These are phyloP conservation scores for Fusarium newnesense DNA, from an alignment of 2,329 filamentous ascomycete species.

Conservation along the genomic window DNA sequence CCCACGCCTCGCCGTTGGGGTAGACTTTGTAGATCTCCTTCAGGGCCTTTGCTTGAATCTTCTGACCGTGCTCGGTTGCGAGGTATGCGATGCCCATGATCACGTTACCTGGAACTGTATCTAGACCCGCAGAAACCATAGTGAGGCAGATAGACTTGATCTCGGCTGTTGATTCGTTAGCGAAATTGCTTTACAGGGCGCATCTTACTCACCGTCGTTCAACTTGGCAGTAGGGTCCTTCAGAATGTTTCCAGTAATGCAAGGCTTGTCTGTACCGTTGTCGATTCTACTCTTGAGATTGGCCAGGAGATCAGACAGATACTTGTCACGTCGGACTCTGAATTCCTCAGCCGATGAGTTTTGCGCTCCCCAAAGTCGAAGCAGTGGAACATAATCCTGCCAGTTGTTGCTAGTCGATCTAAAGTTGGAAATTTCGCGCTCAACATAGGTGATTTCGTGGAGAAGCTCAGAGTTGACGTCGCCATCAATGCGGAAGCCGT, in stretches of 20 bases:
- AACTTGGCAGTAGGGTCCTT: conserved; percentile 59
- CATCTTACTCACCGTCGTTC: conserved; percentile 45
- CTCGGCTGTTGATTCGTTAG: conserved; percentile 64
- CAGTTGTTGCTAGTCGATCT: conserved; percentile 84
- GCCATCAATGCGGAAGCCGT: conserved; percentile 79
- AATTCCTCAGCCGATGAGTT: conserved; percentile 73
- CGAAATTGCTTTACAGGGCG: fast-evolving
- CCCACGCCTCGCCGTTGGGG: conserved; percentile 80
- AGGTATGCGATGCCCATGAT: conserved; percentile 84
- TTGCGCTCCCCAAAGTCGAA: conserved; percentile 71
- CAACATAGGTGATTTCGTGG: conserved; percentile 79
- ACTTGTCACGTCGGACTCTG: conserved; percentile 74
- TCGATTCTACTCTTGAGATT: conserved; percentile 57
- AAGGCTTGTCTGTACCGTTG: conserved; percentile 54
- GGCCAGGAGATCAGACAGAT: conserved; percentile 73
- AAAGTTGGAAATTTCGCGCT: conserved; percentile 80
- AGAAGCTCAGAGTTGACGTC: conserved; percentile 74
- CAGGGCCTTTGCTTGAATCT: conserved; percentile 76
- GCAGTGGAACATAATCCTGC: conserved; percentile 83
- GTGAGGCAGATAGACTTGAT: conserved; percentile 84
- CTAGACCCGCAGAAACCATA: conserved; percentile 83
- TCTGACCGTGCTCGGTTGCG: conserved; percentile 72
- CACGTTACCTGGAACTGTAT: conserved; percentile 82
- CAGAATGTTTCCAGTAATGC: conserved; percentile 63
- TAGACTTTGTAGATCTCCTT: conserved; percentile 77